Conservation (phyloP, 1,139 yeast genomes). For the Scheffersomyces titani region DNA sequence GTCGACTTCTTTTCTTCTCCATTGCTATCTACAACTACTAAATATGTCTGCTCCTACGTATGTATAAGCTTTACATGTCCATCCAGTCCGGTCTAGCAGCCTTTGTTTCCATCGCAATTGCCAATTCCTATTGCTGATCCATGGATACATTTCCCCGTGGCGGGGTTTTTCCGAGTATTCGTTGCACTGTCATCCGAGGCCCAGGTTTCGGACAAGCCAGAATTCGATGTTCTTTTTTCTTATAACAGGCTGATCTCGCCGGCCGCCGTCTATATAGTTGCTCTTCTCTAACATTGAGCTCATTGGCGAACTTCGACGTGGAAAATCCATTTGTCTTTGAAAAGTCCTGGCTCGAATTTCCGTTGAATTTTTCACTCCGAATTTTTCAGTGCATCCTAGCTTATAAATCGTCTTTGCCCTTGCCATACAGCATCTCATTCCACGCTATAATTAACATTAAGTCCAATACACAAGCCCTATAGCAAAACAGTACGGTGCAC, state of each 20-base stretch:
- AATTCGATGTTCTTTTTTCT: not conserved
- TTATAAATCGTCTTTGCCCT: not conserved
- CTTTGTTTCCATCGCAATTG: not conserved
- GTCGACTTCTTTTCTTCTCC: slow-evolving; percentile 4
- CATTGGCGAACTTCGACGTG: not conserved
- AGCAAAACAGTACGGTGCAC: not conserved
- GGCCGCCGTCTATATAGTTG: not conserved
- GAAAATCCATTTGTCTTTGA: not conserved
- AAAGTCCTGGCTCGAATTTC: not conserved
- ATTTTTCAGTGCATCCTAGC: not conserved
- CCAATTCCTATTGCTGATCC: not conserved
- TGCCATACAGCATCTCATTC: not conserved
- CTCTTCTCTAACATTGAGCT: not conserved
- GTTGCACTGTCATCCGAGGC: not conserved
- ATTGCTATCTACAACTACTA: slow-evolving; percentile 4
- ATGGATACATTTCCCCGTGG: not conserved
- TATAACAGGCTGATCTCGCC: not conserved
- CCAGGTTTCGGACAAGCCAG: not conserved
- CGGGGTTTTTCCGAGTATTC: not conserved
- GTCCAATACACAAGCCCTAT: not conserved
- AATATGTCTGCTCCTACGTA: slow-evolving; percentile 48
- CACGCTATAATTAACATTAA: not conserved
- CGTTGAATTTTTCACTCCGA: not conserved
- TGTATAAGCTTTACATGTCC: slow-evolving; percentile 19
- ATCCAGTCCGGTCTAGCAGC: not conserved